Evolutionary conservation across 768 basidiomycete species (phyloP).

Genomic region (Floccularia luteovirens): DNA sequence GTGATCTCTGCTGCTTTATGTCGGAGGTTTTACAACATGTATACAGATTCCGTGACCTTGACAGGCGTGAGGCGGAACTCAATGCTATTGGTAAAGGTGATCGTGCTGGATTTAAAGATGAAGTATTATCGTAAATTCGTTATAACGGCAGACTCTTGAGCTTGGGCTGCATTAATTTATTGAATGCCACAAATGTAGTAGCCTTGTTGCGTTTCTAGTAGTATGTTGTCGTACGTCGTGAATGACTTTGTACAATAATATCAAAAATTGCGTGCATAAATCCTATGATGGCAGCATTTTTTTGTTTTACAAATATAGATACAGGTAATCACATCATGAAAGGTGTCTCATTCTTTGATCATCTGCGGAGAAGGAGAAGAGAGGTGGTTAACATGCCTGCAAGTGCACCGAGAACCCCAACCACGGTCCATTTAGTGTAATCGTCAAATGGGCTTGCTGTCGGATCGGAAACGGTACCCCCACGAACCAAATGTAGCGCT

Average conservation of each 20-base stretch:
- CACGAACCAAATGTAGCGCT: constrained; percentile 64
- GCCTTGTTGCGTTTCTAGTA: too few species aligned
- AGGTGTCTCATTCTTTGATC: background rate
- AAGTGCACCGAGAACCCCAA: constrained; percentile 58
- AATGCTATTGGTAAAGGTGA: constrained; percentile 37
- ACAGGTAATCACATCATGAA: background rate
- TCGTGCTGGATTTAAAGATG: constrained; percentile 29
- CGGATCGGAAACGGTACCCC: constrained; percentile 30
- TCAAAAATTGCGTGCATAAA: too few species aligned
- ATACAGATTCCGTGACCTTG: constrained; percentile 45
- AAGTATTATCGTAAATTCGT: too few species aligned
- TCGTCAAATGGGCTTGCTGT: constrained; percentile 42
- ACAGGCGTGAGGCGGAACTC: constrained; percentile 32
- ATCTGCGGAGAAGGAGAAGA: constrained; percentile 27
- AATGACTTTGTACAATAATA: too few species aligned
- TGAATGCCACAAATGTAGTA: too few species aligned
- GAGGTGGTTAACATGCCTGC: constrained; percentile 54
- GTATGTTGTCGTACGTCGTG: too few species aligned
- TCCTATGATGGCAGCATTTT: background rate
- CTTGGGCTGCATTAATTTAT: too few species aligned
- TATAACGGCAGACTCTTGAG: too few species aligned
- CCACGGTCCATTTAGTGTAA: constrained; percentile 54
- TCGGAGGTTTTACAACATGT: background rate
- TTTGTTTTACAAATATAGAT: background rate
- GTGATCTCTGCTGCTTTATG: background rate